phyloP scores from a whole-genome alignment of 345 rosid species.

The Hibiscus trionum region DNA sequence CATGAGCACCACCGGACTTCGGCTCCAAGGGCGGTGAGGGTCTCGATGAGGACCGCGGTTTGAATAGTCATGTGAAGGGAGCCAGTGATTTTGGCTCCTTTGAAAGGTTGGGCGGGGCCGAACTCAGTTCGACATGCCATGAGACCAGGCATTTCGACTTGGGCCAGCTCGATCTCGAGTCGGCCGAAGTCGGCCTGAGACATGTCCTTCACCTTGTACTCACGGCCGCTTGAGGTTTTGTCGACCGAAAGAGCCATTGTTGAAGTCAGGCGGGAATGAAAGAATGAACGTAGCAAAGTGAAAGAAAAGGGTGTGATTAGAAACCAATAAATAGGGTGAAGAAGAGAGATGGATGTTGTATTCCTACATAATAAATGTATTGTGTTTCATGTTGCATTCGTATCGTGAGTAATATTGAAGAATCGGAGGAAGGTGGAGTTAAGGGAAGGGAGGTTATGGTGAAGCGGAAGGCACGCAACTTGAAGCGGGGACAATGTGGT shows the following conservation, averaged over 20 bases:
- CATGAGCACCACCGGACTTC: constrained; percentile 94
- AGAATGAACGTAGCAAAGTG: not conserved
- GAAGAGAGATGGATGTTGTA: not conserved
- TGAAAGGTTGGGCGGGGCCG: constrained; percentile 79
- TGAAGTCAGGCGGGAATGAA: not conserved
- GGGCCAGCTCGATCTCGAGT: constrained; percentile 72
- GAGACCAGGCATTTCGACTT: constrained; percentile 87
- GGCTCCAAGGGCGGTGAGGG: constrained; percentile 78
- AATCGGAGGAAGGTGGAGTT: too few relatives aligned
- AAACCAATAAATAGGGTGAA: not conserved
- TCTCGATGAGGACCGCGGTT: constrained; percentile 85
- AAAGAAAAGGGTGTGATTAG: not conserved
- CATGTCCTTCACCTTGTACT: constrained; percentile 84
- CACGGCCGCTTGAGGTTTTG: constrained; percentile 68
- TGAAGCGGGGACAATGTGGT: not conserved
- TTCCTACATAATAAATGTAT: too few relatives aligned
- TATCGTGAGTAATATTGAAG: too few relatives aligned
- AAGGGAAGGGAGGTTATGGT: not conserved
- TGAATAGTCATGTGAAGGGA: constrained; percentile 96
- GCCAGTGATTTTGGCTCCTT: constrained; percentile 80
- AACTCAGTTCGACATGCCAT: constrained; percentile 73
- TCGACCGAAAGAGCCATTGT: constrained; percentile 68
- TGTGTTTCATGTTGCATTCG: not conserved
- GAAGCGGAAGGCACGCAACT: not conserved
- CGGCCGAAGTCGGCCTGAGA: constrained; percentile 93